A percentile compares a stretch with the other conserved stretches of the same genome.
Evolutionary conservation across 2,329 filamentous ascomycete species (phyloP).

Genomic region (Phialocephala subalpina): DNA sequence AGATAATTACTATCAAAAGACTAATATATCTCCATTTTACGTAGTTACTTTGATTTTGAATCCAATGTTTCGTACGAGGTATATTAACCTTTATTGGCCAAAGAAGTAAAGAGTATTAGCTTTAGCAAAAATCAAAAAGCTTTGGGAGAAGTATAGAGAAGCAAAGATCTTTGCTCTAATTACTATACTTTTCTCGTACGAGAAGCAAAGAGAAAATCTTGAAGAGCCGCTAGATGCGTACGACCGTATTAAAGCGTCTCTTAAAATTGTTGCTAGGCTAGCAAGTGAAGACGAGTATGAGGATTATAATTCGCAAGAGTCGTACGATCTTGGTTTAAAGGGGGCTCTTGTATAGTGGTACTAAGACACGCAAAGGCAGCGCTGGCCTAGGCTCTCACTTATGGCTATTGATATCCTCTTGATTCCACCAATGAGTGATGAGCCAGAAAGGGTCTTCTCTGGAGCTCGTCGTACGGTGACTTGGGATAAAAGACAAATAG

Average conservation of each 20-base stretch:
- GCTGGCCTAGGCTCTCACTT: slow-evolving; percentile 13
- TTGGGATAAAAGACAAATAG: slow-evolving; percentile 4
- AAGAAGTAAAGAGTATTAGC: slow-evolving; percentile 8
- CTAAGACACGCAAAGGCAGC: slow-evolving; percentile 14
- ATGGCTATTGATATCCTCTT: slow-evolving; percentile 24
- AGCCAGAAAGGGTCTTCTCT: slow-evolving; percentile 20
- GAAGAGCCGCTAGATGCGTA: neutral
- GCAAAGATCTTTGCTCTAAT: neutral
- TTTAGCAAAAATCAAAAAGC: slow-evolving; percentile 12
- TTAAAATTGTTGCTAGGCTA: neutral
- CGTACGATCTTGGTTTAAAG: neutral
- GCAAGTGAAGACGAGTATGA: neutral
- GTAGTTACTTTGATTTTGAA: slow-evolving; percentile 14
- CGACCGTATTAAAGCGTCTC: neutral
- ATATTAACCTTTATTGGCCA: slow-evolving; percentile 16
- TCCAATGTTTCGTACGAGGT: slow-evolving; percentile 8
- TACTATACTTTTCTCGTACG: neutral
- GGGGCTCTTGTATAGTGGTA: slow-evolving; percentile 14
- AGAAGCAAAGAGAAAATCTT: neutral
- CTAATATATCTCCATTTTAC: slow-evolving; percentile 19
- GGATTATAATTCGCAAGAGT: neutral
- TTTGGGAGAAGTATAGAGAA: slow-evolving; percentile 22
- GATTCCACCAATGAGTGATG: slow-evolving; percentile 21
- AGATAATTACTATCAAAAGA: slow-evolving; percentile 20
- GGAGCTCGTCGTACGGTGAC: slow-evolving; percentile 17